Percentiles rank a stretch among this genome's conserved stretches.
These are phyloP conservation scores for Myxozyma mucilagina DNA, from an alignment of 805 yeast genomes.

Conservation along the genomic window DNA sequence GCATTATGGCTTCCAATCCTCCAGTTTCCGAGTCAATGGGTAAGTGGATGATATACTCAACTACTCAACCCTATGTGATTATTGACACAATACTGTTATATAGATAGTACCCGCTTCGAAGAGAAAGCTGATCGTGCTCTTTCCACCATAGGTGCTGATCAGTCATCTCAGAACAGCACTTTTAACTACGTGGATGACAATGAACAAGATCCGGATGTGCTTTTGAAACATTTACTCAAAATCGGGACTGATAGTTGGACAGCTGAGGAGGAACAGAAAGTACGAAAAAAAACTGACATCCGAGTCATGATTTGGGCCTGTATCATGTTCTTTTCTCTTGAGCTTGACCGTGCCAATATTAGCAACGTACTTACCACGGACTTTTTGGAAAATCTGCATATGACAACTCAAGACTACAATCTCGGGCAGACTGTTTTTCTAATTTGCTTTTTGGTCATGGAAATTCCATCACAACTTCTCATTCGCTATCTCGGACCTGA, in stretches of 20 bases:
- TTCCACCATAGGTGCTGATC: neutral
- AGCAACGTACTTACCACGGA: conserved; percentile 57
- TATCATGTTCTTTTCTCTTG: conserved; percentile 56
- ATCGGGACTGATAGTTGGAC: conserved; percentile 46
- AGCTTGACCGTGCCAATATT: conserved; percentile 58
- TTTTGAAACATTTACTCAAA: conserved; percentile 20
- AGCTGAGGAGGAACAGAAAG: conserved; percentile 49
- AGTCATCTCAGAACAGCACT: neutral
- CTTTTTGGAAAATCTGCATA: conserved; percentile 50
- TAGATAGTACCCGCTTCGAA: conserved; percentile 2
- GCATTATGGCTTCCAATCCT: neutral
- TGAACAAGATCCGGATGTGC: conserved; percentile 24
- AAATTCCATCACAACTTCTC: conserved; percentile 47
- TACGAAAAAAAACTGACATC: conserved; percentile 54
- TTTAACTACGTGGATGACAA: conserved; percentile 8
- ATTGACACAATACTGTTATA: neutral
- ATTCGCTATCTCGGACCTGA: conserved; percentile 65
- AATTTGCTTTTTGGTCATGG: conserved; percentile 47
- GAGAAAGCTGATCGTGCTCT: conserved; percentile 1
- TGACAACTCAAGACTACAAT: conserved; percentile 60
- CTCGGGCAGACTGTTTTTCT: conserved; percentile 57
- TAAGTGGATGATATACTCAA: neutral
- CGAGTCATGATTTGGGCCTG: conserved; percentile 57
- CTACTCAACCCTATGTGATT: neutral
- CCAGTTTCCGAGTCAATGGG: neutral